These are phyloP conservation scores for Myochromella boudieri DNA, from an alignment of 768 basidiomycete genomes.

Conservation along the genomic window DNA sequence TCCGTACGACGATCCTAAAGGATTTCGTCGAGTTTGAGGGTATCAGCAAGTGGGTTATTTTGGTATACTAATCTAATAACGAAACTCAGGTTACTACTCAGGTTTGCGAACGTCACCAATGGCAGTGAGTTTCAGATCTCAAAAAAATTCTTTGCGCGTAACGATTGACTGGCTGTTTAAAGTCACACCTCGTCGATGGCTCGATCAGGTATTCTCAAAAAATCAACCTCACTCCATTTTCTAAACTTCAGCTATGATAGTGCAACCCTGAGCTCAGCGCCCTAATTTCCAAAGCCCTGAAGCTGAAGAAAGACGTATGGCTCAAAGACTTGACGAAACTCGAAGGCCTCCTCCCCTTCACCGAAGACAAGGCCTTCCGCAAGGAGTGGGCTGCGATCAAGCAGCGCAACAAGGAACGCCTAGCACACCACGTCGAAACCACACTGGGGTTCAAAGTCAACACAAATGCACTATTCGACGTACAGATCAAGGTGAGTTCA, in stretches of 20 bases:
- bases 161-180: neutral
- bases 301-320: constrained; percentile 75
- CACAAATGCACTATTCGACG: constrained; percentile 82
- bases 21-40: constrained; percentile 96
- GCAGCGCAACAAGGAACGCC: constrained; percentile 86
- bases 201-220: constrained; percentile 70
- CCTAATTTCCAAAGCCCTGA: constrained; percentile 83
- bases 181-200: constrained; percentile 94
- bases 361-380: constrained; percentile 74
- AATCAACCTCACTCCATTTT: no score
- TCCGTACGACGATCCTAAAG: constrained; percentile 78
- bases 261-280: constrained; percentile 88
- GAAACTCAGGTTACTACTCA: constrained; percentile 17
- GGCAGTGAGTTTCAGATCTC: constrained; percentile 65
- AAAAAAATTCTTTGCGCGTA: neutral
- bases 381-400: constrained; percentile 83
- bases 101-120: constrained; percentile 91
- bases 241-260: constrained; percentile 34
- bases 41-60: constrained; percentile 63
- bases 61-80: neutral
- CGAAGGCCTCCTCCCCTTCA: constrained; percentile 69
- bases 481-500: constrained; percentile 75
- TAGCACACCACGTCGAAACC: constrained; percentile 72
- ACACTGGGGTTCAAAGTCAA: constrained; percentile 72
- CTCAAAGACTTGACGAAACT: constrained; percentile 81